Evolutionary conservation across 768 basidiomycete species (phyloP).

Genomic region (Nidula microcarpa): DNA sequence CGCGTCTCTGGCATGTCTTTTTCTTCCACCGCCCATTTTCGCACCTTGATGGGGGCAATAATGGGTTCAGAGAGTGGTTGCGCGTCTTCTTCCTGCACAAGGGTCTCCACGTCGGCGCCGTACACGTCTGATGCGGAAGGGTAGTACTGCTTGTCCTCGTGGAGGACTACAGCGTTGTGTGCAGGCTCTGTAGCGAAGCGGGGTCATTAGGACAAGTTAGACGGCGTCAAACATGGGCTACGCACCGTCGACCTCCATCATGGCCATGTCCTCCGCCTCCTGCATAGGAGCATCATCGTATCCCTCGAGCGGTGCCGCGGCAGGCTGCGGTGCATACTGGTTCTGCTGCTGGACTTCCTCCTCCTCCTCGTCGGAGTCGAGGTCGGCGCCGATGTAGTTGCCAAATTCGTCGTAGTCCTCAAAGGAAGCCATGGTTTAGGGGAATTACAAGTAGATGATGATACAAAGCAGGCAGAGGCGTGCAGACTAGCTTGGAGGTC

Average conservation of each 20-base stretch:
- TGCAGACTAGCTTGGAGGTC: too few relatives aligned
- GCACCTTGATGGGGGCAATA: constrained; percentile 89
- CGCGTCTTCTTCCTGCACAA: constrained; percentile 98
- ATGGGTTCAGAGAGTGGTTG: constrained; percentile 96
- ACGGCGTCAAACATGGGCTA: constrained; percentile 9
- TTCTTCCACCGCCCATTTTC: constrained; percentile 94
- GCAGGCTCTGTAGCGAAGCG: not conserved
- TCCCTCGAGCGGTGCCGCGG: constrained; percentile 69
- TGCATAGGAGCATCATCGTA: constrained; percentile 70
- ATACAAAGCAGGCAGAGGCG: not conserved
- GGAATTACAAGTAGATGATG: not conserved
- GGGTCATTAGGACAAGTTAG: not conserved
- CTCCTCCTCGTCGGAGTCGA: constrained; percentile 84
- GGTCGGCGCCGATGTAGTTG: constrained; percentile 95
- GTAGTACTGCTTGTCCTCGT: constrained; percentile 99
- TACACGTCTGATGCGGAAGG: constrained; percentile 90
- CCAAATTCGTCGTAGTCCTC: constrained; percentile 95
- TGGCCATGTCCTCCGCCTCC: constrained; percentile 51
- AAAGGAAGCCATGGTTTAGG: constrained; percentile 42
- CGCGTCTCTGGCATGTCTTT: constrained; percentile 95
- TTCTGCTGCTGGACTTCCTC: constrained; percentile 50
- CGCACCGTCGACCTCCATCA: constrained; percentile 87
- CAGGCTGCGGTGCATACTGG: constrained; percentile 34
- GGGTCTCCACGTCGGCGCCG: constrained; percentile 89
- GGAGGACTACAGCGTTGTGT: constrained; percentile 82